Percentiles rank a stretch among this genome's conserved stretches.
Conservation (phyloP, 176 grass and related monocot genomes). For the Musa beccarii region DNA sequence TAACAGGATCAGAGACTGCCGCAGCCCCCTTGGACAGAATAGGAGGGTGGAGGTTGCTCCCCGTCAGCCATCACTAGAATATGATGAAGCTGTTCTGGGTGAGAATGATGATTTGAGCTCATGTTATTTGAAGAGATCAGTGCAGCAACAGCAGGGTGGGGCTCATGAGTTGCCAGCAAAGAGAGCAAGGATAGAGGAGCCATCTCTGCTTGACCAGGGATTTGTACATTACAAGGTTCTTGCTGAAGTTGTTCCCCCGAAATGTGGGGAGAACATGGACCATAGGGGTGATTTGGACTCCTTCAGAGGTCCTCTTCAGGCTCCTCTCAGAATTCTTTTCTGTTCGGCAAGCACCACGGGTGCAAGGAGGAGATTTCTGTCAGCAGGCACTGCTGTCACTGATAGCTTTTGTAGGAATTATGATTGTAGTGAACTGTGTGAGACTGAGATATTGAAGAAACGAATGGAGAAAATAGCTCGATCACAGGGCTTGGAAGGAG, state of each 20-base stretch:
- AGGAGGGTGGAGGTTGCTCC: conserved; percentile 23
- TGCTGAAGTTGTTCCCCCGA: background rate
- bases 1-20: conserved; percentile 33
- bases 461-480: conserved; percentile 5
- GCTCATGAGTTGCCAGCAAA: conserved; percentile 39
- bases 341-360: conserved; percentile 53
- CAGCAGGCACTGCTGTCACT: conserved; percentile 12
- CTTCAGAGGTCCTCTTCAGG: conserved; percentile 29
- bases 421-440: conserved; percentile 6
- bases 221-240: background rate
- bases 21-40: conserved; percentile 28
- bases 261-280: conserved; percentile 20
- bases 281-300: conserved; percentile 29
- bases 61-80: conserved; percentile 27
- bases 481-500: conserved; percentile 2
- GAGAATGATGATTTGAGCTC: conserved; percentile 41
- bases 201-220: conserved; percentile 1
- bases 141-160: conserved; percentile 29
- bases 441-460: conserved; percentile 9
- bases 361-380: conserved; percentile 22
- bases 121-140: conserved; percentile 34
- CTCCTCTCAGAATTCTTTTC: conserved; percentile 58
- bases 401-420: conserved; percentile 19
- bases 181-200: conserved; percentile 25
- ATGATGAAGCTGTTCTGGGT: conserved; percentile 10